Percentiles rank a stretch among this genome's conserved stretches.
phyloP scores from a whole-genome alignment of 495 filamentous ascomycete genomes.

The Elasticomyces elasticus region DNA sequence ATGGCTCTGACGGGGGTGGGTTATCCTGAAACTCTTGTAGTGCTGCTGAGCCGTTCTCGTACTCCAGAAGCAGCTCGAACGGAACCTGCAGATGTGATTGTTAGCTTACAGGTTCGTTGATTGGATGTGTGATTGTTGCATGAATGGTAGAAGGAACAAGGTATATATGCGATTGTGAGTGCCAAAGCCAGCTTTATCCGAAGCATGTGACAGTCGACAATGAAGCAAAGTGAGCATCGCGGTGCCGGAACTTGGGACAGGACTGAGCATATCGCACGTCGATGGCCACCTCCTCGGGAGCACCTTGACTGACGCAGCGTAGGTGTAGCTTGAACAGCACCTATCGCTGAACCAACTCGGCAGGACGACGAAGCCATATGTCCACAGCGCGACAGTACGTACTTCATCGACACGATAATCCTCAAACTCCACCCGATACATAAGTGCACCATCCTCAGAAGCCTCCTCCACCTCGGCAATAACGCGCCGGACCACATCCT shows the following conservation, averaged over 20 bases:
- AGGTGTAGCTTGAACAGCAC: too few relatives aligned
- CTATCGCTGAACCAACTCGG: too few relatives aligned
- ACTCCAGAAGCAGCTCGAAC: slow-evolving; percentile 26
- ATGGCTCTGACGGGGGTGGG: neutral
- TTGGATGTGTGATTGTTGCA: neutral
- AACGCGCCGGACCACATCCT: slow-evolving; percentile 23
- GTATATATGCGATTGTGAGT: neutral
- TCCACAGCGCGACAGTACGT: slow-evolving; percentile 9
- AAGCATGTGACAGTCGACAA: neutral
- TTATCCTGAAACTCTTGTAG: slow-evolving; percentile 23
- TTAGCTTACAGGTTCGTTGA: neutral
- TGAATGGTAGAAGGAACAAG: neutral
- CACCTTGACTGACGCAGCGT: neutral
- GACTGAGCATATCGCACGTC: neutral
- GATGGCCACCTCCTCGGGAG: neutral
- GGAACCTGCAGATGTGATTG: slow-evolving; percentile 5
- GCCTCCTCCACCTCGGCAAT: slow-evolving; percentile 19
- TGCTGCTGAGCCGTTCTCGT: slow-evolving; percentile 25
- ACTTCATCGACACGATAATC: slow-evolving; percentile 25
- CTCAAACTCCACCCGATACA: slow-evolving; percentile 27
- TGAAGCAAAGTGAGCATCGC: neutral
- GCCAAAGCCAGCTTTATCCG: neutral
- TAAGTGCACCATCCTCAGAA: slow-evolving; percentile 11
- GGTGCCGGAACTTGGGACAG: neutral
- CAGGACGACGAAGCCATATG: neutral